phyloP scores from a whole-genome alignment of 1,139 yeast genomes.

The Wickerhamomyces sp. region DNA sequence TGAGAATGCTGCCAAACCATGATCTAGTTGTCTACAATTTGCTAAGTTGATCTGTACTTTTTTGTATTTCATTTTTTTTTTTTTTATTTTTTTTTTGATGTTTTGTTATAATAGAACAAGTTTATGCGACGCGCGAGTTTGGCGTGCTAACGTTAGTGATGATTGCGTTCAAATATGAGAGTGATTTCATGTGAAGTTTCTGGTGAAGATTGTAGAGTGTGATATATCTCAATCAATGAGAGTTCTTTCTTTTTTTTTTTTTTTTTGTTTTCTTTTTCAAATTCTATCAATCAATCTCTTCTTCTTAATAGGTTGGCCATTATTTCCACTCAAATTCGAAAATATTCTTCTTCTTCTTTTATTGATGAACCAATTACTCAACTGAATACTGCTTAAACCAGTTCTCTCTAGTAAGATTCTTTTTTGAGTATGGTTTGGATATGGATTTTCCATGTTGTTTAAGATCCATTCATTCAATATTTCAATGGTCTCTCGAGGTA shows the following conservation, averaged over 20 bases:
- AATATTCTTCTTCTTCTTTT: constrained; percentile 82
- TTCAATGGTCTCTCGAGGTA: constrained; percentile 86
- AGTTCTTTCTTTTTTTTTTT: background rate
- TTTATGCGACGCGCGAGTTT: no score
- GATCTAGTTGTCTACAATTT: no score
- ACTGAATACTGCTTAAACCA: constrained; percentile 85
- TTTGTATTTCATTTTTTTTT: no score
- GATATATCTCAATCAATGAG: constrained; percentile 1
- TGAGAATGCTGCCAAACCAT: background rate
- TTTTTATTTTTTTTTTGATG: no score
- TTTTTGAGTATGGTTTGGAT: constrained; percentile 90
- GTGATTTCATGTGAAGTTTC: background rate
- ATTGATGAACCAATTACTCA: constrained; percentile 95
- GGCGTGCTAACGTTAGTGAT: no score
- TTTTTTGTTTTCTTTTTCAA: constrained; percentile 6
- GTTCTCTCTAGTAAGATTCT: constrained; percentile 73
- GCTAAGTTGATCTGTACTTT: no score
- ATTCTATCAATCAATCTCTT: constrained; percentile 35
- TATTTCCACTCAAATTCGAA: constrained; percentile 22
- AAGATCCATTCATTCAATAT: constrained; percentile 79
- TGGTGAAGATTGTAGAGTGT: no score
- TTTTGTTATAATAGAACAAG: no score
- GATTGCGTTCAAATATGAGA: no score
- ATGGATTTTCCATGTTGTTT: constrained; percentile 85
- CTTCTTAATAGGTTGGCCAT: constrained; percentile 24